phyloP scores from a whole-genome alignment of 1,139 yeast genomes.

The Lodderomyces pseudojiufengensis region DNA sequence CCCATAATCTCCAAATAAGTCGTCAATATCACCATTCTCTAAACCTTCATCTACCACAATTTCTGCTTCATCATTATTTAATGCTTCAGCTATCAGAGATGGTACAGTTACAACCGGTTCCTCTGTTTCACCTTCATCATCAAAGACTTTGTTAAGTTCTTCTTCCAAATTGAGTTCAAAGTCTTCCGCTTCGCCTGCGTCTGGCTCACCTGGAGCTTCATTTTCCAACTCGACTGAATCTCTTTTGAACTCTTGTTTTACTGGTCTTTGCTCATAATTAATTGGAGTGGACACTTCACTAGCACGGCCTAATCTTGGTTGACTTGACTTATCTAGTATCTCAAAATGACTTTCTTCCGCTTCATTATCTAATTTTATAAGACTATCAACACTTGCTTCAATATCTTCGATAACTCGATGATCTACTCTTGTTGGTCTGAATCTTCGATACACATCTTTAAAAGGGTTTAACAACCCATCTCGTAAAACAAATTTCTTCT shows the following conservation, averaged over 20 bases:
- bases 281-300: conserved; percentile 22
- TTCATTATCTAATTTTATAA: conserved; percentile 71
- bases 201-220: conserved; percentile 14
- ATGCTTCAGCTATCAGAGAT: conserved; percentile 13
- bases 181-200: conserved; percentile 16
- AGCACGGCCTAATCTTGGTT: conserved; percentile 16
- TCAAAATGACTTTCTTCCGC: conserved; percentile 84
- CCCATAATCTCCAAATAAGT: conserved; percentile 13
- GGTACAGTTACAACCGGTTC: conserved; percentile 9
- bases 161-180: conserved; percentile 16
- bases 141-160: conserved; percentile 40
- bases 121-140: conserved; percentile 13
- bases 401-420: conserved; percentile 59
- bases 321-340: conserved; percentile 49
- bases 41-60: conserved; percentile 24
- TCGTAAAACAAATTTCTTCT: conserved; percentile 48
- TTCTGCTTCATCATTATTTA: conserved; percentile 19
- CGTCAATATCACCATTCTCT: conserved; percentile 15
- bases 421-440: conserved; percentile 48
- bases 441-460: conserved; percentile 43
- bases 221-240: conserved; percentile 9
- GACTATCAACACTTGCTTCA: conserved; percentile 74
- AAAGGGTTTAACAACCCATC: conserved; percentile 85
- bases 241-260: conserved; percentile 25
- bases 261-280: conserved; percentile 6